phyloP scores from a whole-genome alignment of 2,329 filamentous ascomycete genomes.

The Colletotrichum sp. region DNA sequence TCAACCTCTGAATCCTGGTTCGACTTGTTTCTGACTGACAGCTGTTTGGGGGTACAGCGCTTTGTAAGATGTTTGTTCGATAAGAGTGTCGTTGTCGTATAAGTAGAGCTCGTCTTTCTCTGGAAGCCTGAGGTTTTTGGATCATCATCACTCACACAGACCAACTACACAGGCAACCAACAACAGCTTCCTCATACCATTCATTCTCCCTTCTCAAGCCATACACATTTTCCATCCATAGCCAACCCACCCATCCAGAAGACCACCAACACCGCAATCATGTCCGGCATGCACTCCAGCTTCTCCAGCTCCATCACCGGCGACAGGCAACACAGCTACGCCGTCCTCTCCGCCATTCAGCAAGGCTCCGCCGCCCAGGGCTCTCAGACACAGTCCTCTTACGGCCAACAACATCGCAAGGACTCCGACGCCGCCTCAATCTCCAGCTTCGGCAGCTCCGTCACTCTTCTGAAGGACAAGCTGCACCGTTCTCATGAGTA shows the following conservation, averaged over 20 bases:
- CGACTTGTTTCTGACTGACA: not conserved
- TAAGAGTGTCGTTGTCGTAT: not conserved
- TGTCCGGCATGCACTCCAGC: slow-evolving; percentile 17
- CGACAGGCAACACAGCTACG: slow-evolving; percentile 12
- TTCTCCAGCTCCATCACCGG: slow-evolving; percentile 18
- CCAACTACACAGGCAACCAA: not conserved
- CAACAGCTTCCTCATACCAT: not conserved
- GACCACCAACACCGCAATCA: not conserved
- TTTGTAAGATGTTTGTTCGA: not conserved
- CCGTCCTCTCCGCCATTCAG: slow-evolving; percentile 7
- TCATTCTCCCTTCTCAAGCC: not conserved
- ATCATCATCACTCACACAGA: not conserved
- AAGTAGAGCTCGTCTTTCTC: not conserved
- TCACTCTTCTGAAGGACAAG: slow-evolving; percentile 4
- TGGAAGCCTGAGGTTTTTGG: not conserved
- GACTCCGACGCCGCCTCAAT: slow-evolving; percentile 11
- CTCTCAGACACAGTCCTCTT: not conserved
- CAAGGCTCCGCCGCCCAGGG: not conserved
- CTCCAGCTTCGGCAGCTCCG: slow-evolving; percentile 23
- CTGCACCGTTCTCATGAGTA: not conserved
- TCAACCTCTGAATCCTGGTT: not conserved
- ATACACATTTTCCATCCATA: not conserved
- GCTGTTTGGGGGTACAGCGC: not conserved
- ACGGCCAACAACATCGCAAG: not conserved
- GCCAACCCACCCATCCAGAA: not conserved